Conservation (phyloP, 345 rosid species). For the Conringia planisiliqua region DNA sequence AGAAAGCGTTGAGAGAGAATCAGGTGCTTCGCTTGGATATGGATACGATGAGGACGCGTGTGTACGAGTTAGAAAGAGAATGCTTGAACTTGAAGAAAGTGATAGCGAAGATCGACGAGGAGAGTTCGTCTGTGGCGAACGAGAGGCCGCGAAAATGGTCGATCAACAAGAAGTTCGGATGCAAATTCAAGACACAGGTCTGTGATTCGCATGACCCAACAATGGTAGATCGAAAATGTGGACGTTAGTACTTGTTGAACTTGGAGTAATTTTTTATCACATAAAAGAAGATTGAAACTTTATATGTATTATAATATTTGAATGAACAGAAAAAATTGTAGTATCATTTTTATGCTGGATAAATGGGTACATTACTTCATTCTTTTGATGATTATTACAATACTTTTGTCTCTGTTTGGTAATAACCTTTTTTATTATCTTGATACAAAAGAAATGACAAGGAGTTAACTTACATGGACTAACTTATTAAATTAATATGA, state of each 20-base stretch:
- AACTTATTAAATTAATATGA: background rate
- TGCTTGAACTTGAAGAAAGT: constrained; percentile 69
- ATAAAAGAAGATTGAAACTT: background rate
- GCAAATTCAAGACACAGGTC: constrained; percentile 73
- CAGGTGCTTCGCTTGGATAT: constrained; percentile 73
- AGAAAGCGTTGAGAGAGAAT: constrained; percentile 70
- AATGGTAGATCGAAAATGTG: constrained; percentile 33
- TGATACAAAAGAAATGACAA: background rate
- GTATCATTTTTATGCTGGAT: background rate
- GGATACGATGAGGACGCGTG: constrained; percentile 86
- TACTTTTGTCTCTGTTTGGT: background rate
- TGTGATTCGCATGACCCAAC: constrained; percentile 73
- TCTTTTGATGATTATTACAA: background rate
- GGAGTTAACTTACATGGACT: background rate
- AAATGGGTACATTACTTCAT: background rate
- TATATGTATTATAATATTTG: background rate
- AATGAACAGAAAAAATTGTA: background rate
- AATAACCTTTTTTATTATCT: background rate
- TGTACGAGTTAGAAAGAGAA: constrained; percentile 72
- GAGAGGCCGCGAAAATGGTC: constrained; percentile 45
- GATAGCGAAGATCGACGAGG: constrained; percentile 57
- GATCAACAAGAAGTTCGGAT: constrained; percentile 51
- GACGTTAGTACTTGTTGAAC: background rate
- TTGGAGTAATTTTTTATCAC: background rate
- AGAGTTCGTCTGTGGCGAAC: constrained; percentile 8